Evolutionary conservation across 352 stramenopile species (phyloP), one percentile per base, ranked within the genome.

Genomic region (Blastocystis sp.): DNA sequence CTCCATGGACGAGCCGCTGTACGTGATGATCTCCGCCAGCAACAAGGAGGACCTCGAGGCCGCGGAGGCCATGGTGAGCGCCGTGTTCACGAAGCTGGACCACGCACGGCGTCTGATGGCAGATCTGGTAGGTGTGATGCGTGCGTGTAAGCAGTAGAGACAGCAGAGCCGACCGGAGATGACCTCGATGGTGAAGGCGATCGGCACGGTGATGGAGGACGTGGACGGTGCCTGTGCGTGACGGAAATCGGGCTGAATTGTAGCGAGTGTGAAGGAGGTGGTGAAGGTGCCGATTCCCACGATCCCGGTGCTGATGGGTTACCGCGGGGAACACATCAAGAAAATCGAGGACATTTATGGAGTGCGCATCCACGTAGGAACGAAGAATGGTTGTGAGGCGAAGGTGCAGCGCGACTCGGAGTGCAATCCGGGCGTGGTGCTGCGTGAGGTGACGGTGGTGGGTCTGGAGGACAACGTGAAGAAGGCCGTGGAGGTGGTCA

Each of bases 311-410:
- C 38, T 84, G 6, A 57, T 60, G 54, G 74, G 74, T 24, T 57
- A 54, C 11, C 28, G 60, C 59, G 74, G 21, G 34, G 57, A 69
- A 1, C 74, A 84, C 52, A 59, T 84, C 52, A 84, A 84, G 60
- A 84, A 84, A 40, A 66, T 84, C 48, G 45, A 84, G 54, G 74
- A 84, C 24, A 63, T 84, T 6, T 84, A 70, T 28, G n/a, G 21
- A 2, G 74, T 84, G 54, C 34, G 28, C n/a, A 69, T 84, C 19
- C 74, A 28, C n/a, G 74, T 84, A 65, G 60, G 24, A 24, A 10
- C 19, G 21, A 10, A 6, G 7, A 6, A 65, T 24, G 10, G 24
- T 10, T 65, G 4, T 65, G 60, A 65, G 19, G 21, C 17, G 64
- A 48, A 74, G 64, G 42, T 74, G 17, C 64, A 84, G 34, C 57